Conservation (phyloP, 2,329 filamentous ascomycete genomes). For the Blumeria graminis region DNA sequence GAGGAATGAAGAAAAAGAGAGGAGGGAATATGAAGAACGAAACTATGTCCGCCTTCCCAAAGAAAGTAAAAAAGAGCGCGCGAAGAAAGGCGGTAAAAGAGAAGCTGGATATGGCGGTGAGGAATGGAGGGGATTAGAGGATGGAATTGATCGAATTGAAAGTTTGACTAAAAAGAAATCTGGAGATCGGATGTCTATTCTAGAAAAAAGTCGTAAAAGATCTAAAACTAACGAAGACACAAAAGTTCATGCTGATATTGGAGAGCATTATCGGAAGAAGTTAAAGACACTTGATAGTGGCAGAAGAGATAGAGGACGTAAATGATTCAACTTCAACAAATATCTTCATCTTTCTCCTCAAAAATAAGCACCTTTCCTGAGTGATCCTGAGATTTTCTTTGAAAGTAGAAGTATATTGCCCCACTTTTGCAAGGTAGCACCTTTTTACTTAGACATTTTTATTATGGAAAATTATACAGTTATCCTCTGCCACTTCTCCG, state of each 20-base stretch:
- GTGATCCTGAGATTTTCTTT: no score
- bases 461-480: no score
- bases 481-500: no score
- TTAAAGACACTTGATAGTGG: slow-evolving; percentile 26
- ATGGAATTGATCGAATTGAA: slow-evolving; percentile 70
- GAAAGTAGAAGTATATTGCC: no score
- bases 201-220: slow-evolving; percentile 76
- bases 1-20: slow-evolving; percentile 53
- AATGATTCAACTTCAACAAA: background rate
- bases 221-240: slow-evolving; percentile 39
- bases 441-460: no score
- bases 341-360: no score
- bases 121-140: slow-evolving; percentile 70
- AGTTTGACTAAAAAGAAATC: slow-evolving; percentile 48
- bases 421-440: no score
- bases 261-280: slow-evolving; percentile 50
- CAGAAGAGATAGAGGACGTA: slow-evolving; percentile 17
- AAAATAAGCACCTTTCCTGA: no score
- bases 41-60: slow-evolving; percentile 77
- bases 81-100: slow-evolving; percentile 31
- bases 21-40: slow-evolving; percentile 67
- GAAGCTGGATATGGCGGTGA: slow-evolving; percentile 60
- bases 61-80: slow-evolving; percentile 69
- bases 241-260: slow-evolving; percentile 43
- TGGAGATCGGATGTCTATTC: slow-evolving; percentile 23